Evolutionary conservation across 2,329 filamentous ascomycete genomes (phyloP).

Genomic region (Penicillium oxalicum): DNA sequence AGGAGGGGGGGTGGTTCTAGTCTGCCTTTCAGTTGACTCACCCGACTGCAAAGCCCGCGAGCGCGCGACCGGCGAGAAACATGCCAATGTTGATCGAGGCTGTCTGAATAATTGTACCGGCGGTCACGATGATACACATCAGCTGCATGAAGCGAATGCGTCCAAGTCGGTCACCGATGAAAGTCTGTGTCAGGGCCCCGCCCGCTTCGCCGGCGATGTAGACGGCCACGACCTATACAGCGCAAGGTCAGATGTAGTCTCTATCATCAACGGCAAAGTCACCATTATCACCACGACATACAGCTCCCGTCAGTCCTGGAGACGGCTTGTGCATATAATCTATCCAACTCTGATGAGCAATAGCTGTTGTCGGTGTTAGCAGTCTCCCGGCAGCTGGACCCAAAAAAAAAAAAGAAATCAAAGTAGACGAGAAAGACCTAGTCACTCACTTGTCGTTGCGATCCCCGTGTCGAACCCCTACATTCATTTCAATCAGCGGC

Average conservation of each 20-base stretch:
- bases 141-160: conserved; percentile 51
- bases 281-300: conserved; percentile 18
- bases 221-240: conserved; percentile 47
- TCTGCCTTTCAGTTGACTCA: conserved; percentile 16
- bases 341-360: conserved; percentile 56
- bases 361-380: conserved; percentile 34
- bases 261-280: background rate
- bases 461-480: conserved; percentile 57
- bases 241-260: background rate
- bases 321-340: conserved; percentile 54
- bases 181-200: conserved; percentile 50
- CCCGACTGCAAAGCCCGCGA: conserved; percentile 46
- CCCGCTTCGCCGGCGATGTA: conserved; percentile 57
- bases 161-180: conserved; percentile 49
- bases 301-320: conserved; percentile 50
- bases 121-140: conserved; percentile 50
- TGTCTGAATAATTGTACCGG: conserved; percentile 51
- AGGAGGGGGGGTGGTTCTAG: background rate
- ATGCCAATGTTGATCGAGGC: conserved; percentile 51
- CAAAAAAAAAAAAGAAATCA: background rate
- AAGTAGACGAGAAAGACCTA: too few species aligned
- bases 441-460: conserved; percentile 50
- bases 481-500: background rate
- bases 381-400: background rate
- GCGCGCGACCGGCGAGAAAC: conserved; percentile 47